Evolutionary conservation across 345 rosid species (phyloP).

Genomic region (Salix suchowensis): DNA sequence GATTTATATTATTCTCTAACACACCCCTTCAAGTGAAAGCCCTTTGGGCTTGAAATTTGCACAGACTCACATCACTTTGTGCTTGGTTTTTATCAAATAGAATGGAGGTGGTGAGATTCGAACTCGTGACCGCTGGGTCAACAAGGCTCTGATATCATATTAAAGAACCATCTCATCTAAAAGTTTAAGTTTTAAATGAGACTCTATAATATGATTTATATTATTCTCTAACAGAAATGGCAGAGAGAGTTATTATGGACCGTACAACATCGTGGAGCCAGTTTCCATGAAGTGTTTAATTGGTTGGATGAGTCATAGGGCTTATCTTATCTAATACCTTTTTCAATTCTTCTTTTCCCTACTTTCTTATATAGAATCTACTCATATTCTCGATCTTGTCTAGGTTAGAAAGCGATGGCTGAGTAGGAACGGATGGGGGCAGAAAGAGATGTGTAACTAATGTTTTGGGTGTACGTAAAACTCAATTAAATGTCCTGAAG

Average conservation of each 20-base stretch:
- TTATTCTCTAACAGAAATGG: too few species aligned
- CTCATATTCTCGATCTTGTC: slow-evolving; percentile 25
- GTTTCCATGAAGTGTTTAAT: slow-evolving; percentile 10
- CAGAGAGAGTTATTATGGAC: neutral
- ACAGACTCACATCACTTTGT: too few species aligned
- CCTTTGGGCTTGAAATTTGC: too few species aligned
- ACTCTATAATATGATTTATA: too few species aligned
- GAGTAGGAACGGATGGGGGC: neutral
- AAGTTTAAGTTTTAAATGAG: too few species aligned
- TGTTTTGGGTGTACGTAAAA: neutral
- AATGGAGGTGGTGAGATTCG: too few species aligned
- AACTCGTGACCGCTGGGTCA: too few species aligned
- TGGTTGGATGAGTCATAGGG: slow-evolving; percentile 34
- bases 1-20: too few species aligned
- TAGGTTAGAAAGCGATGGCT: slow-evolving; percentile 6
- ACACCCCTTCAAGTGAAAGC: too few species aligned
- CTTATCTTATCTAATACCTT: slow-evolving; percentile 39
- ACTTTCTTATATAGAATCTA: slow-evolving; percentile 26
- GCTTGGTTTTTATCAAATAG: too few species aligned
- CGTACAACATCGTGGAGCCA: slow-evolving; percentile 15
- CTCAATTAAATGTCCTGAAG: neutral
- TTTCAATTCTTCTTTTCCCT: neutral
- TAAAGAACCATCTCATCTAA: too few species aligned
- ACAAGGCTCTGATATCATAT: too few species aligned
- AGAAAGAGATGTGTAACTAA: neutral